Evolutionary conservation across 306 rosid species (phyloP), one percentile per base, ranked within the genome.

Genomic region (Coriaria nepalensis): DNA sequence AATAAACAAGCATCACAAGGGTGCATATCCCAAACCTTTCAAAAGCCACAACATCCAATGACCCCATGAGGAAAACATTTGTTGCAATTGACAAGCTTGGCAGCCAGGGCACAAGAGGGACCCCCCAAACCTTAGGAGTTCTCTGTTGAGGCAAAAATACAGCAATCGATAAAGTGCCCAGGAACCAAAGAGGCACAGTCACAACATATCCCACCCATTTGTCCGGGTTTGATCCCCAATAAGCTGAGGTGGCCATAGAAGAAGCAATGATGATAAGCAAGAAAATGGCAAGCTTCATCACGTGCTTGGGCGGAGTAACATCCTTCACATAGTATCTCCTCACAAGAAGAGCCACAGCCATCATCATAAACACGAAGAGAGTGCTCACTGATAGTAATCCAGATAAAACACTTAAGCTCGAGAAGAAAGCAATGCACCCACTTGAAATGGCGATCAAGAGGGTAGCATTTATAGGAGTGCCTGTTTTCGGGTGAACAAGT

Each of bases 31-130:
- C 95, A 62, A 85, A 85, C 54, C 93, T 85, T 47, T 58, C 41
- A 53, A 85, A 85, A 29, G 95, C 73, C 8, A 53, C 7, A 10
- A 40, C 35, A 11, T 36, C 66, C 57, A 85, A 46, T 52, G 87
- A 78, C 36, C 93, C 95, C 92, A 81, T 81, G 9, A 85, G 93
- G 49, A 85, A 81, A 3, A 78, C 7, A 66, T 81, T 85, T 7
- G 61, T 73, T 6, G 80, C 95, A 44, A 85, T 78, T 29, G 95
- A 85, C 65, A 78, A 46, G 57, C 84, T 77, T 13, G 95, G 95
- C 12, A 85, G 34, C 93, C 95, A 81, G 13, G 95, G 95, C 6
- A 85, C 93, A 49, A 81, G 79, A 2, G 93, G 95, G 41, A 85
- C 95, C 0, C 82, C 95, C 95, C 93, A 85, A 56, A 81, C 75